Percentiles rank a stretch among this genome's conserved stretches.
Evolutionary conservation across 192 early-diverging fungal genomes (phyloP).

Genomic region (Linderina pennispora): DNA sequence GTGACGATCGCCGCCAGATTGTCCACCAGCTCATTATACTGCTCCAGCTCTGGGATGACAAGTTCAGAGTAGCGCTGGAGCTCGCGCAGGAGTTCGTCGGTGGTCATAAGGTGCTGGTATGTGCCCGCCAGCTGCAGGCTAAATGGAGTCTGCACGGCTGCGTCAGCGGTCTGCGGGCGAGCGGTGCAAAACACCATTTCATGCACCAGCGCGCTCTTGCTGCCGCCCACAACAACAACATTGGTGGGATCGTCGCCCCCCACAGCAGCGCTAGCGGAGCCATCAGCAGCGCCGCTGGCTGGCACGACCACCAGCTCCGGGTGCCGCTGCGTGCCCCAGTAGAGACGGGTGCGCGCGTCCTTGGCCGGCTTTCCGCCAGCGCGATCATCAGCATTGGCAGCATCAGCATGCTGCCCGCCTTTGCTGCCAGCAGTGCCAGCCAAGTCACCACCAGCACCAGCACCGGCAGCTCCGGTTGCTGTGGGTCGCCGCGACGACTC

Average conservation of each 20-base stretch:
- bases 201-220: constrained; percentile 53
- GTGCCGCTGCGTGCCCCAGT: constrained; percentile 51
- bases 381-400: constrained; percentile 14
- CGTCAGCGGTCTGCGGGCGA: not conserved
- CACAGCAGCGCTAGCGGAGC: not conserved
- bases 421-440: constrained; percentile 9
- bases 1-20: constrained; percentile 13
- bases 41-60: constrained; percentile 23
- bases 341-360: constrained; percentile 39
- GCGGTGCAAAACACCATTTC: constrained; percentile 54
- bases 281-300: not conserved
- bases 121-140: constrained; percentile 28
- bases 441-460: constrained; percentile 1
- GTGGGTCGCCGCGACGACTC: not conserved
- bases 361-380: constrained; percentile 20
- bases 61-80: constrained; percentile 46
- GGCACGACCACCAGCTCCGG: constrained; percentile 45
- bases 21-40: constrained; percentile 2
- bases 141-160: constrained; percentile 5
- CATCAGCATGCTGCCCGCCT: constrained; percentile 10
- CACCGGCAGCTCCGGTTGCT: constrained; percentile 2
- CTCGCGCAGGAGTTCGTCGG: constrained; percentile 37
- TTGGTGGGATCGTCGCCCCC: not conserved
- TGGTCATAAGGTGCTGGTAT: constrained; percentile 36
- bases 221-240: constrained; percentile 37